Percentiles rank a stretch among this genome's conserved stretches.
Conservation (phyloP, 2,329 filamentous ascomycete genomes). For the Colletotrichum sublineola region DNA sequence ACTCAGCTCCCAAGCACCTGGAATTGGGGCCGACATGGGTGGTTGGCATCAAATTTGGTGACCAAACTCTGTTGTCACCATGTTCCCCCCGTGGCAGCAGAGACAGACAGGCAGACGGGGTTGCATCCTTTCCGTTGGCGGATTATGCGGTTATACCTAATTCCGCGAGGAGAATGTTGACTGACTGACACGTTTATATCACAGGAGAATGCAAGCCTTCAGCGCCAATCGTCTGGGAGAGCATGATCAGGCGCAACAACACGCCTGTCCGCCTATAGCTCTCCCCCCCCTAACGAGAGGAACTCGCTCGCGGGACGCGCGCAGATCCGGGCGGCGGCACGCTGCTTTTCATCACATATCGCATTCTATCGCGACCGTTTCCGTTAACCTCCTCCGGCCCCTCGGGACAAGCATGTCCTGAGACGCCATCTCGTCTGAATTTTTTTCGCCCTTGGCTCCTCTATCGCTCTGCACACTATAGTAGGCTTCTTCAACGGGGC, state of each 20-base stretch:
- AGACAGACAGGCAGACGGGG: not conserved
- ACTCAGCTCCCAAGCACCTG: slow-evolving; percentile 32
- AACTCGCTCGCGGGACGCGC: not conserved
- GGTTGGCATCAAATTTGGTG: slow-evolving; percentile 19
- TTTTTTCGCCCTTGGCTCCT: not conserved
- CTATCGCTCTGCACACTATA: not conserved
- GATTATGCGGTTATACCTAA: slow-evolving; percentile 1
- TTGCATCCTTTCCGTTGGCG: not conserved
- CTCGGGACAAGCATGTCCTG: slow-evolving; percentile 7
- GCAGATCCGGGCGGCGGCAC: slow-evolving; percentile 20
- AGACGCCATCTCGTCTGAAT: slow-evolving; percentile 8
- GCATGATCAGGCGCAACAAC: slow-evolving; percentile 53
- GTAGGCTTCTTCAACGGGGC: not conserved
- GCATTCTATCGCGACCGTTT: not conserved
- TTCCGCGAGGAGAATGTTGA: not conserved
- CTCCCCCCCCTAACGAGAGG: not conserved
- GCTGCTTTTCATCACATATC: slow-evolving; percentile 19
- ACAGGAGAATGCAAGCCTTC: slow-evolving; percentile 55
- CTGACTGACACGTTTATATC: slow-evolving; percentile 28
- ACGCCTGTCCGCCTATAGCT: slow-evolving; percentile 42
- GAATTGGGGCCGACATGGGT: slow-evolving; percentile 31
- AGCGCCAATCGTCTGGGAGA: slow-evolving; percentile 52
- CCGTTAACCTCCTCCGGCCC: not conserved
- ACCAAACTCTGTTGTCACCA: not conserved
- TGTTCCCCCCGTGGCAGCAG: not conserved